Conservation (phyloP, 176 grass and related monocot species). For the Cenchrus fungigraminus region DNA sequence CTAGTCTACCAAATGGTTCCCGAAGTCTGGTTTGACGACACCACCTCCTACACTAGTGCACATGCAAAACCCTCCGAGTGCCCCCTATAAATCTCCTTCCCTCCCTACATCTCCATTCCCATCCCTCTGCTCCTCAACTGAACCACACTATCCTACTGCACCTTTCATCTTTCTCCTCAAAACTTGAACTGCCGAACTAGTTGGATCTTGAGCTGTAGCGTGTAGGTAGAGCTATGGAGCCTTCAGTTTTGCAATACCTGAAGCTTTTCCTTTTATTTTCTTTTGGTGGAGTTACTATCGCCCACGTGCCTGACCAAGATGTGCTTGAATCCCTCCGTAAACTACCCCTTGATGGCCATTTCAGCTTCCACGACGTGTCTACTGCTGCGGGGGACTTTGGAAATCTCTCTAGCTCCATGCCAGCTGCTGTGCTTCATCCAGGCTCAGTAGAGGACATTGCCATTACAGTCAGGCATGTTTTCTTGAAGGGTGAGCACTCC, state of each 20-base stretch:
- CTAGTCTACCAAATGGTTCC: conserved; percentile 33
- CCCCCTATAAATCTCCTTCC: conserved; percentile 80
- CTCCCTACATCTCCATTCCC: conserved; percentile 42
- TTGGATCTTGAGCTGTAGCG: conserved; percentile 12
- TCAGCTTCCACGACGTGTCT: conserved; percentile 62
- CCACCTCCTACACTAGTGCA: conserved; percentile 37
- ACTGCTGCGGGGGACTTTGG: conserved; percentile 74
- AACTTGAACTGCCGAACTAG: conserved; percentile 5
- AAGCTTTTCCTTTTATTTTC: conserved; percentile 58
- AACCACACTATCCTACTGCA: conserved; percentile 11
- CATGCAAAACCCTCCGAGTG: conserved; percentile 22
- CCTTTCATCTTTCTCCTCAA: conserved; percentile 42
- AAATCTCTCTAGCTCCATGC: conserved; percentile 47
- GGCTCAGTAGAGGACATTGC: conserved; percentile 62
- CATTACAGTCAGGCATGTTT: conserved; percentile 59
- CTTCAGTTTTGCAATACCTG: conserved; percentile 45
- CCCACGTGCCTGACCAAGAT: conserved; percentile 45
- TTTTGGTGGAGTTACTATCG: conserved; percentile 49
- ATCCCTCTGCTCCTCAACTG: conserved; percentile 34
- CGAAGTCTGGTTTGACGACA: conserved; percentile 22
- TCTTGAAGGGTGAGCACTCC: conserved; percentile 48
- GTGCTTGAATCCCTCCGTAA: conserved; percentile 39
- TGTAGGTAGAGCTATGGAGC: conserved; percentile 42
- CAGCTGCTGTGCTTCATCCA: conserved; percentile 67
- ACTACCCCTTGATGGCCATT: conserved; percentile 57